Evolutionary conservation across 371 early-diverging fungal genomes (phyloP).

Genomic region (Hamiltosporidium tvaerminnensis): DNA sequence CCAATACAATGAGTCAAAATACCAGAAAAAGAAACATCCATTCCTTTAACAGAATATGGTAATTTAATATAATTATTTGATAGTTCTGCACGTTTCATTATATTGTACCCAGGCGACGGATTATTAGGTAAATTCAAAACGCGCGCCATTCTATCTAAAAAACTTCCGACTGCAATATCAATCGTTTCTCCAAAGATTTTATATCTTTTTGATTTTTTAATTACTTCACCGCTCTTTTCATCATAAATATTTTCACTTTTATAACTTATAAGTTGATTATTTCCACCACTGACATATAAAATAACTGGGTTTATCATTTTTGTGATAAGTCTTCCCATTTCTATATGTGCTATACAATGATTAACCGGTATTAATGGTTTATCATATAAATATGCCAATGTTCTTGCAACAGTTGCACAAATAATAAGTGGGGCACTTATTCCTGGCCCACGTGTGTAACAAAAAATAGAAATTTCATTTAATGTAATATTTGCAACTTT

Average conservation of each 20-base stretch:
- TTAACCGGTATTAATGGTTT: slow-evolving; percentile 89
- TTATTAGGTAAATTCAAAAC: slow-evolving; percentile 76
- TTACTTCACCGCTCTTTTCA: neutral
- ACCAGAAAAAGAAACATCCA: slow-evolving; percentile 98
- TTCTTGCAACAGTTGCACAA: slow-evolving; percentile 80
- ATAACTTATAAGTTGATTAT: slow-evolving; percentile 97
- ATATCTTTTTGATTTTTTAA: too few species aligned
- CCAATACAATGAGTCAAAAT: slow-evolving; percentile 64
- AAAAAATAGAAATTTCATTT: slow-evolving; percentile 70
- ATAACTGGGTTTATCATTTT: slow-evolving; percentile 84
- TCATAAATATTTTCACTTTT: neutral
- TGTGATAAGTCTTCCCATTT: slow-evolving; percentile 96
- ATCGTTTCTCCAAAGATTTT: slow-evolving; percentile 95
- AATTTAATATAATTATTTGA: slow-evolving; percentile 70
- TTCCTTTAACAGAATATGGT: slow-evolving; percentile 94
- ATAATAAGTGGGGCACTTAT: slow-evolving; percentile 85
- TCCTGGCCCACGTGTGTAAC: slow-evolving; percentile 95
- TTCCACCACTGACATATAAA: slow-evolving; percentile 95
- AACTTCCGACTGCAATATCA: slow-evolving; percentile 96
- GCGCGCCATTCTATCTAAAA: slow-evolving; percentile 88
- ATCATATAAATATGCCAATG: slow-evolving; percentile 70
- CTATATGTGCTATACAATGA: slow-evolving; percentile 95
- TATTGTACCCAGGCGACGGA: slow-evolving; percentile 90
- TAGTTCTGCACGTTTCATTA: slow-evolving; percentile 78
- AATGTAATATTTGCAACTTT: slow-evolving; percentile 60